Evolutionary conservation across 2,329 filamentous ascomycete genomes (phyloP), one percentile per base, ranked within the genome.

Genomic region (Beauveria asiatica): DNA sequence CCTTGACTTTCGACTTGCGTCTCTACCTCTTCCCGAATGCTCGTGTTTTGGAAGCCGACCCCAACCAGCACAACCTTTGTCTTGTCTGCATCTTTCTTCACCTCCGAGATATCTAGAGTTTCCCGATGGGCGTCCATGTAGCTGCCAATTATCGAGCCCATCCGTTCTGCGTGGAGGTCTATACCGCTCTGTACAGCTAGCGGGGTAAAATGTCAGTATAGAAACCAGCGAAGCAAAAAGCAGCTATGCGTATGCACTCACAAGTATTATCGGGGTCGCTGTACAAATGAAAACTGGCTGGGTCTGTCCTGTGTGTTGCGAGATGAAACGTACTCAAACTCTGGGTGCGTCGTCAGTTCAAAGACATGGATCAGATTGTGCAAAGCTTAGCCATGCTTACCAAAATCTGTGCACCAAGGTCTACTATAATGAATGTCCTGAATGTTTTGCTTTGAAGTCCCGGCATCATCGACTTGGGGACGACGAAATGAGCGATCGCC

Each of bases 391-490:
- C 27, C 16, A 11, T n/a, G 13, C 48, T 33, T 37, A 51, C 48
- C 48, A 51, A 51, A 7, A 21, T 7, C 11, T 51, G 10, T 7
- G n/a, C 27, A 21, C 48, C 48, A n/a, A 51, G n/a, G 7, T 51
- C 27, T 51, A 51, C 48, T 19, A 51, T 5, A n/a, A 51, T 33
- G 3, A 51, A 7, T 13, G 3, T 37, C 3, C 17, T 37, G n/a
- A 7, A 16, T 3, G 1, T 21, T 5, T 3, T 0, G 9, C 7
- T 6, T 7, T 21, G 4, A 10, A 8, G 5, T 3, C 17, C 17
- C 17, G 7, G n/a, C 17, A 27, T 13, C 19, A 10, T 33, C 4
- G 30, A 21, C 10, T 10, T 8, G 3, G 27, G 21, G 9, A 37
- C 8, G 11, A 51, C 11, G 10, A 21, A 4, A 11, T 37, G n/a